phyloP scores from a whole-genome alignment of 805 yeast species.

The Metschnikowia dekortorum region DNA sequence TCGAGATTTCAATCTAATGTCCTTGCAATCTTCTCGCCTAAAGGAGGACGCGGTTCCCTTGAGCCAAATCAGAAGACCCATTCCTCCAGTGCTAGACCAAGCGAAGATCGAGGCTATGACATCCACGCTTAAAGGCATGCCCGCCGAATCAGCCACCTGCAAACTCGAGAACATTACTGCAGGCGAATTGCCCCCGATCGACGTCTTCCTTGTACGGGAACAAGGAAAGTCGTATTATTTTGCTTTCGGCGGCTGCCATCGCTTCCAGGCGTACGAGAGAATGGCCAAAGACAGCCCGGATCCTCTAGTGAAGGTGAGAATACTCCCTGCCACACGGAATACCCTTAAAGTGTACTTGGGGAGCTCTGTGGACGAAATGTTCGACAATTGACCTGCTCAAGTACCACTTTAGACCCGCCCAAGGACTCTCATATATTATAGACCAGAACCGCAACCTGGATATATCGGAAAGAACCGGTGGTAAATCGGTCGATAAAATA shows the following conservation, averaged over 20 bases:
- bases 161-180: slow-evolving; percentile 42
- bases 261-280: slow-evolving; percentile 81
- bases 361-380: slow-evolving; percentile 53
- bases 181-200: slow-evolving; percentile 80
- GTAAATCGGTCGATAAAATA: too few relatives aligned
- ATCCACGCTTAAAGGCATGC: slow-evolving; percentile 59
- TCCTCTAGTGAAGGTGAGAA: slow-evolving; percentile 58
- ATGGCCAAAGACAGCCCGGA: slow-evolving; percentile 27
- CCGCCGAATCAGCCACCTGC: slow-evolving; percentile 63
- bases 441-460: background rate
- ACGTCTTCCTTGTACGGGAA: slow-evolving; percentile 65
- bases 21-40: slow-evolving; percentile 51
- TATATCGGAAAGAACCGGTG: too few relatives aligned
- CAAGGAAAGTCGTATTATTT: slow-evolving; percentile 60
- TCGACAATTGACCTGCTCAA: slow-evolving; percentile 14
- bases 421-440: background rate
- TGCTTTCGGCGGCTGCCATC: slow-evolving; percentile 89
- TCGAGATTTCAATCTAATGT: slow-evolving; percentile 2
- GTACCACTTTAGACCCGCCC: too few relatives aligned
- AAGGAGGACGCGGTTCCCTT: slow-evolving; percentile 61
- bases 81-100: slow-evolving; percentile 76
- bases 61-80: slow-evolving; percentile 68
- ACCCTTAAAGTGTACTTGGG: slow-evolving; percentile 72
- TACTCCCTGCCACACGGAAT: slow-evolving; percentile 69
- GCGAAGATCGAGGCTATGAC: slow-evolving; percentile 77